Evolutionary conservation across 352 stramenopile species (phyloP).

Genomic region (Pythium folliculosum): DNA sequence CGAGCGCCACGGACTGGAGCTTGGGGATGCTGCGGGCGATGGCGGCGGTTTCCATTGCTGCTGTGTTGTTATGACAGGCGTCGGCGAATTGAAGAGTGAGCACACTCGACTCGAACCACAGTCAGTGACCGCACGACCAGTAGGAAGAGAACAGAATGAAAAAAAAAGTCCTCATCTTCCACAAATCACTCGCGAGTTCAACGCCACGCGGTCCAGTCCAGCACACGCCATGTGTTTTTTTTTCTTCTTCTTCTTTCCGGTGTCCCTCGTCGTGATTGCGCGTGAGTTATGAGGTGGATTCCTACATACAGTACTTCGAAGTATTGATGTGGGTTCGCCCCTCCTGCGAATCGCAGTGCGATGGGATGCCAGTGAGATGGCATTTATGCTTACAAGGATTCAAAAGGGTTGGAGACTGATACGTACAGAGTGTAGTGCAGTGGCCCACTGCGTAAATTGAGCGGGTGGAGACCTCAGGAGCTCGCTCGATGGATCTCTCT

Average conservation of each 20-base stretch:
- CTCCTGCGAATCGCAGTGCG: too few relatives aligned
- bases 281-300: too few relatives aligned
- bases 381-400: too few relatives aligned
- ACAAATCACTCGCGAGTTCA: neutral
- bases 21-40: constrained; percentile 29
- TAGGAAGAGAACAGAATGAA: neutral
- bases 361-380: too few relatives aligned
- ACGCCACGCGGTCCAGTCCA: neutral
- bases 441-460: too few relatives aligned
- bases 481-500: too few relatives aligned
- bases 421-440: too few relatives aligned
- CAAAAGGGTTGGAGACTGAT: too few relatives aligned
- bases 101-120: neutral
- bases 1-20: constrained; percentile 40
- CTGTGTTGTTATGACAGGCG: neutral
- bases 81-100: neutral
- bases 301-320: too few relatives aligned
- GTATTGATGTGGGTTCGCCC: too few relatives aligned
- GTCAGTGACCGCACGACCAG: neutral
- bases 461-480: too few relatives aligned
- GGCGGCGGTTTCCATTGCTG: neutral
- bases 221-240: neutral
- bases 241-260: too few relatives aligned
- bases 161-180: neutral
- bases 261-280: neutral